Evolutionary conservation across 768 basidiomycete species (phyloP), one percentile per base, ranked within the genome.

Genomic region (Rhizopogon salebrosus): DNA sequence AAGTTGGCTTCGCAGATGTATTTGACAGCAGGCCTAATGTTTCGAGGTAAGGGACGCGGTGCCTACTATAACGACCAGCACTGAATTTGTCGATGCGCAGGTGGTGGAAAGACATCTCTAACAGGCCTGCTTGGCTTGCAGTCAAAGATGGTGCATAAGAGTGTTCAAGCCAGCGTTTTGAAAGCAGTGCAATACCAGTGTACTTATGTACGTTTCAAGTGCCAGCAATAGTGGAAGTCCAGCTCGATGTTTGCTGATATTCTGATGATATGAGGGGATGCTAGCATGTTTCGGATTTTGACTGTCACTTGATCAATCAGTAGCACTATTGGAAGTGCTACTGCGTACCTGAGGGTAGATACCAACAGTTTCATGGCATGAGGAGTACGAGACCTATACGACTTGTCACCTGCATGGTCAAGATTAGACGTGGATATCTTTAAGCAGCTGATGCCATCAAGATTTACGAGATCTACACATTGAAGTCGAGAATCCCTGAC

Each of bases 81-180:
- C 16, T 14, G 4, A 45, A n/a, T 43, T 14, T 4, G 51, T 41
- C 27, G 7, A 24, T 46, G 18, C 18, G 31, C 34, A 75, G 79
- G 69, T 83, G 82, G 81, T 82, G 74, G 73, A 73, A 75, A 35
- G 79, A 76, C 0, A 65, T 83, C 45, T 63, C 55, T 2, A 67
- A 64, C 27, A 72, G 80, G 53, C 64, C 71, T 9, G 57, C 79
- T 14, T 83, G 81, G 80, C 55, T 61, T 18, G 70, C 73, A 1
- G 72, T 78, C 45, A 74, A 77, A 62, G 64, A 70, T 11, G 72
- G 72, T 1, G 64, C 56, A n/a, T 56, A 46, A 41, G 3, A 3
- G 6, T 0, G 18, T 43, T 20, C 27, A 31, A 29, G 18, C 18
- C n/a, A 20, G 14, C 7, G 27, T 9, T 11, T 10, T 9, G 16